Conservation (phyloP, 2,329 filamentous ascomycete species). For the Huntiella decipiens region DNA sequence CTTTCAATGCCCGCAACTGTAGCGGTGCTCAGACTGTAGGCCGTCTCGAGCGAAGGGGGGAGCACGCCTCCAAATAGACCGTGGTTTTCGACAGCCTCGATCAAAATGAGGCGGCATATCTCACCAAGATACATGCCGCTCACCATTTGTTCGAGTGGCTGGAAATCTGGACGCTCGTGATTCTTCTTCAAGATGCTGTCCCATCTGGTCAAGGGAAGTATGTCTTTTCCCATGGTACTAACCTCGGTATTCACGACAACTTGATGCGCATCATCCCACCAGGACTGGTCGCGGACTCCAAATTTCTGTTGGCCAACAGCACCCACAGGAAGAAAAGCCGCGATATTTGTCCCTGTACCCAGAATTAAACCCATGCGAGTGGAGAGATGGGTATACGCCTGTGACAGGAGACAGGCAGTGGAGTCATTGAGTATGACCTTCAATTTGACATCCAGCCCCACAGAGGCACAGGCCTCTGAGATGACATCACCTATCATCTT, state of each 20-base stretch:
- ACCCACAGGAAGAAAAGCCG: constrained; percentile 41
- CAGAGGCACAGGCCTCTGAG: constrained; percentile 30
- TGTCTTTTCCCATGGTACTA: constrained; percentile 43
- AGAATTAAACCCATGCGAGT: constrained; percentile 47
- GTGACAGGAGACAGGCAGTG: constrained; percentile 44
- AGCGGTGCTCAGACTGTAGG: constrained; percentile 42
- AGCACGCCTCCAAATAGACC: constrained; percentile 37
- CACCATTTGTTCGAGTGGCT: constrained; percentile 42
- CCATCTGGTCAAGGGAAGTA: constrained; percentile 43
- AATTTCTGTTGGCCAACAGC: constrained; percentile 37
- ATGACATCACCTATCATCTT: constrained; percentile 42
- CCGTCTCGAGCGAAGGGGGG: constrained; percentile 30
- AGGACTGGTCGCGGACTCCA: constrained; percentile 31
- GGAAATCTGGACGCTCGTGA: constrained; percentile 39
- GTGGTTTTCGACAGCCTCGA: constrained; percentile 37
- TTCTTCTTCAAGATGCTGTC: constrained; percentile 32
- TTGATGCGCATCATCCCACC: constrained; percentile 39
- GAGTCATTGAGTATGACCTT: constrained; percentile 48
- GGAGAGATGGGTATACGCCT: constrained; percentile 38
- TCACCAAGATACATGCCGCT: constrained; percentile 50
- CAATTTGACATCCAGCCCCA: constrained; percentile 34
- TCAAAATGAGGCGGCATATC: constrained; percentile 36
- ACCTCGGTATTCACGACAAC: constrained; percentile 50
- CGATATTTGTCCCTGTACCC: constrained; percentile 48
- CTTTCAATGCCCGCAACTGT: constrained; percentile 37